Percentiles rank a stretch among this genome's conserved stretches.
Conservation (phyloP, 192 early-diverging fungal genomes). For the Mortierella hygrophila region DNA sequence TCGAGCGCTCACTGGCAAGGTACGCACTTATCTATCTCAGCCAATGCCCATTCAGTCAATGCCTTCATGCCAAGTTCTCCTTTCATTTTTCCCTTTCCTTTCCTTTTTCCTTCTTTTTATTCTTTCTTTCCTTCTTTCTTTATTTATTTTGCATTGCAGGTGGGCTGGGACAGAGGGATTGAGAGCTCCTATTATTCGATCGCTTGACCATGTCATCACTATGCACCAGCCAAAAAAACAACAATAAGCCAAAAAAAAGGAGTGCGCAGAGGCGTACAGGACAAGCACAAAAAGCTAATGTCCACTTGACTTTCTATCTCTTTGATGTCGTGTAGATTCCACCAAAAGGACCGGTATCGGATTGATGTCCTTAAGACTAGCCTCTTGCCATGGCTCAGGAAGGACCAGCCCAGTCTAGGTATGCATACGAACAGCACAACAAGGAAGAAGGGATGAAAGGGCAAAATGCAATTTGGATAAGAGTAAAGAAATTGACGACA, state of each 20-base stretch:
- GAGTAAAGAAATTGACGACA: not conserved
- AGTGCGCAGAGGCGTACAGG: not conserved
- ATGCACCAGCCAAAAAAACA: not conserved
- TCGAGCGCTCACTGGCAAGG: slow-evolving; percentile 50
- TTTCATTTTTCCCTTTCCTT: not conserved
- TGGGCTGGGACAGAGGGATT: not conserved
- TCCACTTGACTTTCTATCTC: slow-evolving; percentile 6
- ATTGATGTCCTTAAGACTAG: slow-evolving; percentile 56
- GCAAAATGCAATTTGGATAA: not conserved
- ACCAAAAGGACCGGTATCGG: slow-evolving; percentile 56
- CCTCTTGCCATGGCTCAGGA: slow-evolving; percentile 53
- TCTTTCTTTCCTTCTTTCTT: not conserved
- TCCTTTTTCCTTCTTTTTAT: not conserved
- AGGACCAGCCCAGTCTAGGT: slow-evolving; percentile 48
- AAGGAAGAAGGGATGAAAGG: not conserved
- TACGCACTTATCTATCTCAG: slow-evolving; percentile 27
- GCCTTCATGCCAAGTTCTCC: not conserved
- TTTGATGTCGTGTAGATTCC: slow-evolving; percentile 41
- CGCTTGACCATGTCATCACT: slow-evolving; percentile 4
- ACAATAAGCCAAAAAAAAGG: slow-evolving; percentile 5
- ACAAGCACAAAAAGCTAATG: not conserved
- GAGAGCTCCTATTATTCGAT: slow-evolving; percentile 9
- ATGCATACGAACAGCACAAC: not conserved
- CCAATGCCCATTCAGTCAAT: not conserved
- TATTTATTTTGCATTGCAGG: slow-evolving; percentile 3